Evolutionary conservation across 2,329 filamentous ascomycete genomes (phyloP), one percentile per base, ranked within the genome.

Genomic region (Stagonosporopsis vannaccii): DNA sequence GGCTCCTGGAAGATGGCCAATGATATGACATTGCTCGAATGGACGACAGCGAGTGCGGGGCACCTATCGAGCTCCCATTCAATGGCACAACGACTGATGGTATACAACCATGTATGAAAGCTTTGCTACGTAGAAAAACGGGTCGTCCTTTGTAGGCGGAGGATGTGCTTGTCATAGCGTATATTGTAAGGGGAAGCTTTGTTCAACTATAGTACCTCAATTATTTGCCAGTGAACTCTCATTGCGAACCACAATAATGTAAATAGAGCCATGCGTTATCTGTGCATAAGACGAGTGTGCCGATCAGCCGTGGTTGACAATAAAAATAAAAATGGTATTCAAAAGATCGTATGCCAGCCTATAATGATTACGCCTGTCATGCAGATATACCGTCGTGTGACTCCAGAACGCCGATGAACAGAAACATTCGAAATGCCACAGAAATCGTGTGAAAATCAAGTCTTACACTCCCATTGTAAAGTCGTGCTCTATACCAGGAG

Each of bases 401-500:
- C 40, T 36, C 26, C 33, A 41, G 17, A 39, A 48, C 33, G 7
- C 25, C 39, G n/a, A 20, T 4, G 15, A 33, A 45, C 40, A 19
- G 22, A 32, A 20, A 33, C 28, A 4, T 7, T 37, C 32, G 30
- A 23, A 33, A 45, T 32, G 39, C 32, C 30, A 12, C 32, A 12
- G 9, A 13, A 33, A 39, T 19, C 8, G 19, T 22, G 25, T 6
- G n/a, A 4, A 32, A 2, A 17, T 19, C 20, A 25, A 26, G 22
- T 37, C 51, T 82, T 82, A 97, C 35, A 97, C 88, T 6, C 92
- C 91, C 92, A 97, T 97, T 0, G 94, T 98, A 76, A 96, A 97
- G 75, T 98, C 94, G 76, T 97, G 92, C 79, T 98, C 94, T 76
- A 99, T 98, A 43, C 93, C 93, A 6, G 95, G 95, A 15, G 94